Evolutionary conservation across 1,139 yeast genomes (phyloP).

Genomic region (Yamadazyma pseudoaaseri): DNA sequence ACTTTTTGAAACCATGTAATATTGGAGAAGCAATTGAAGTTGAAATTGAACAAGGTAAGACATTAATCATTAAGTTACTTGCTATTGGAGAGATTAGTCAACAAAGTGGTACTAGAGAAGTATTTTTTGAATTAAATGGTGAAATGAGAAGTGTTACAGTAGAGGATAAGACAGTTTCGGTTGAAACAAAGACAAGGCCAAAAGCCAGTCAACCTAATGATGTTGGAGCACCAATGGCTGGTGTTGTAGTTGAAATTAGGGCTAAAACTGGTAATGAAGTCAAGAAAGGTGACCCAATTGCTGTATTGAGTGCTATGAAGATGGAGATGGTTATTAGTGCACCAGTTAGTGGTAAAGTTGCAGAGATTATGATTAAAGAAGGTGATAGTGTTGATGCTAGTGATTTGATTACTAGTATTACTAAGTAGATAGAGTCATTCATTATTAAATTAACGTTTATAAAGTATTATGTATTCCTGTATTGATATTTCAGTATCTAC

Average conservation of each 20-base stretch:
- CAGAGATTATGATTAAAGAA: conserved; percentile 73
- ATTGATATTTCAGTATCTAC: no score
- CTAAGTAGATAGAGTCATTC: conserved; percentile 17
- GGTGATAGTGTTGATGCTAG: conserved; percentile 96
- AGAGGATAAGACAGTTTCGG: conserved; percentile 81
- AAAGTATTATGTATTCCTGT: no score
- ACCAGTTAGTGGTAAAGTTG: conserved; percentile 81
- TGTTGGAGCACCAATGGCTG: conserved; percentile 99
- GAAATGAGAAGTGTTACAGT: conserved; percentile 95
- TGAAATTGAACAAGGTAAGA: conserved; percentile 93
- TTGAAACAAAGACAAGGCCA: conserved; percentile 82
- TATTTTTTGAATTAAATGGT: conserved; percentile 96
- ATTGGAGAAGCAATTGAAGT: conserved; percentile 87
- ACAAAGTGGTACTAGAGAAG: conserved; percentile 91
- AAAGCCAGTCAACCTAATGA: conserved; percentile 94
- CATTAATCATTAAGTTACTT: conserved; percentile 83
- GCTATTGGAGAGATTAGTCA: conserved; percentile 89
- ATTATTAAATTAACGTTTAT: background rate
- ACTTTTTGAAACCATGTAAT: conserved; percentile 81
- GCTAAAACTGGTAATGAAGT: conserved; percentile 84
- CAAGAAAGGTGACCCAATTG: conserved; percentile 95
- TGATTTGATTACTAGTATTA: conserved; percentile 60
- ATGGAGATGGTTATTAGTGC: conserved; percentile 99
- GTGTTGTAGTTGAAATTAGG: conserved; percentile 94
- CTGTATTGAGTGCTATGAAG: conserved; percentile 97